phyloP scores from a whole-genome alignment of 2,329 filamentous ascomycete genomes.

The Chaetomiaceae sp. region DNA sequence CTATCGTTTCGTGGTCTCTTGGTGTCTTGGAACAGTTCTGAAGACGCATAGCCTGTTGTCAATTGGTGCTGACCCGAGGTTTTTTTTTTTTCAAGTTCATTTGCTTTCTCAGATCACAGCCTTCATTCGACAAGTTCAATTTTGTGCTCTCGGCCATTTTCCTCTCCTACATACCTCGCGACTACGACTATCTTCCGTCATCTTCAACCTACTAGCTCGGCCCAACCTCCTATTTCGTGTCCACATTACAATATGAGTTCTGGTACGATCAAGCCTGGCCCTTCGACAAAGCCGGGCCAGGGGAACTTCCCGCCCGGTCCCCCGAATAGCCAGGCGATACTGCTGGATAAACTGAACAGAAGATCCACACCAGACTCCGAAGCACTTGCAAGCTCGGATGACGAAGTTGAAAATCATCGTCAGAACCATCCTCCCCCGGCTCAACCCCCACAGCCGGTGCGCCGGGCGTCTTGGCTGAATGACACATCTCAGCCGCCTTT shows the following conservation, averaged over 20 bases:
- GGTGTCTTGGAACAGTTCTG: not conserved
- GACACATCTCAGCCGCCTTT: constrained; percentile 61
- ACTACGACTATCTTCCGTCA: not conserved
- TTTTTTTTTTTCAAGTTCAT: not conserved
- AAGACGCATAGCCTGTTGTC: not conserved
- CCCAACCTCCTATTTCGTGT: not conserved
- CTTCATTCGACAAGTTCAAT: not conserved
- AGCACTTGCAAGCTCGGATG: constrained; percentile 88
- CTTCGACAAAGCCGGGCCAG: constrained; percentile 49
- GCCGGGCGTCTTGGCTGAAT: constrained; percentile 81
- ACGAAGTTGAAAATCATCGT: constrained; percentile 70
- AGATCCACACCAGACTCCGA: constrained; percentile 92
- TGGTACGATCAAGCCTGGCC: constrained; percentile 45
- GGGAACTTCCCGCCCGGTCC: constrained; percentile 42
- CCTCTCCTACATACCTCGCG: not conserved
- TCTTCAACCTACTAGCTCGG: not conserved
- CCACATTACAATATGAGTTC: constrained; percentile 45
- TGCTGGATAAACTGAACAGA: constrained; percentile 73
- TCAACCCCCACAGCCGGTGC: constrained; percentile 57
- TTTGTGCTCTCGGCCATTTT: no score
- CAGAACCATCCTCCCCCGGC: constrained; percentile 47
- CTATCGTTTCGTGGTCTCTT: not conserved
- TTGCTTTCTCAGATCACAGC: not conserved
- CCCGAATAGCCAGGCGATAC: constrained; percentile 57
- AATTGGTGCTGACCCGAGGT: not conserved